Evolutionary conservation across 768 basidiomycete genomes (phyloP).

Genomic region (Nidularia pulvinata): DNA sequence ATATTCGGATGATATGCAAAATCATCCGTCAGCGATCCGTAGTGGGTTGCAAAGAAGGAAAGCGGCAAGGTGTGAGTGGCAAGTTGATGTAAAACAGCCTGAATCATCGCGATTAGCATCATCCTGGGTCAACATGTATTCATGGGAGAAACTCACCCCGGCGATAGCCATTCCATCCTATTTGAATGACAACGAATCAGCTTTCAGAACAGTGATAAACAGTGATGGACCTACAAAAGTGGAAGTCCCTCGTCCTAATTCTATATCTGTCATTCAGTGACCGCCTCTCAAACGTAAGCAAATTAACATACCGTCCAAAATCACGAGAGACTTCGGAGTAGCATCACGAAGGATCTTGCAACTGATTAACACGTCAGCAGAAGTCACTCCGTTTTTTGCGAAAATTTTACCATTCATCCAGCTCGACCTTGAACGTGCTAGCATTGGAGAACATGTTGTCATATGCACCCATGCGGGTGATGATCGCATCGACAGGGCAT

Average conservation of each 20-base stretch:
- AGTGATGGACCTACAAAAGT: slow-evolving; percentile 83
- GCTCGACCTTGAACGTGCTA: slow-evolving; percentile 97
- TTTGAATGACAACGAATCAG: too few species aligned
- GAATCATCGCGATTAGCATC: slow-evolving; percentile 3
- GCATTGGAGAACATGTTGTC: slow-evolving; percentile 96
- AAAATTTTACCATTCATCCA: slow-evolving; percentile 85
- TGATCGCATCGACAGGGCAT: slow-evolving; percentile 88
- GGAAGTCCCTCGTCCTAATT: slow-evolving; percentile 94
- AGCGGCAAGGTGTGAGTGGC: slow-evolving; percentile 91
- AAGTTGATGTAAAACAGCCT: slow-evolving; percentile 93
- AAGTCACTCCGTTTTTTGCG: background rate
- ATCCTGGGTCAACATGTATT: too few species aligned
- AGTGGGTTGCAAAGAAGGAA: slow-evolving; percentile 98
- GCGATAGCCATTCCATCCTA: slow-evolving; percentile 99
- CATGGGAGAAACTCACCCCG: slow-evolving; percentile 63
- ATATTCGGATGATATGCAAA: slow-evolving; percentile 92
- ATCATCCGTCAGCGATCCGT: slow-evolving; percentile 94
- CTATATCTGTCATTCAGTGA: slow-evolving; percentile 36
- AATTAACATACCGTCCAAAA: slow-evolving; percentile 89
- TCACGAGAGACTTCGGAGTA: slow-evolving; percentile 92
- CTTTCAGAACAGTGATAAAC: background rate
- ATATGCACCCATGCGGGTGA: slow-evolving; percentile 98
- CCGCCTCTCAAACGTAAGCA: background rate
- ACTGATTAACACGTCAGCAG: slow-evolving; percentile 32
- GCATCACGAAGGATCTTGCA: slow-evolving; percentile 94